phyloP scores from a whole-genome alignment of 2,329 filamentous ascomycete species.

The Penicillium griseofulvum region DNA sequence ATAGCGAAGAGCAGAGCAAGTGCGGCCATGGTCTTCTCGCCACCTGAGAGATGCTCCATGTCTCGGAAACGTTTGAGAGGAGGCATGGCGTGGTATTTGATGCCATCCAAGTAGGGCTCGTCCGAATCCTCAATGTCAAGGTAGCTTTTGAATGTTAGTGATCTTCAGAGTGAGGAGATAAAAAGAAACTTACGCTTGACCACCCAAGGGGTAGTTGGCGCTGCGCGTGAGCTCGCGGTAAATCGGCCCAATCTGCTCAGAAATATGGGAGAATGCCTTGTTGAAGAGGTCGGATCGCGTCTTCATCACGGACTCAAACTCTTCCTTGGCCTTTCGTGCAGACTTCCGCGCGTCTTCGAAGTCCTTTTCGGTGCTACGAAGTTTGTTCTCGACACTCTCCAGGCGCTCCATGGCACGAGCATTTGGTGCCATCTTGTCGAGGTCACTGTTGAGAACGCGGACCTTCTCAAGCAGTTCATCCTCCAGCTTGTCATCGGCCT shows the following conservation, averaged over 20 bases:
- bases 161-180: neutral
- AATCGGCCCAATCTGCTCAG: constrained; percentile 87
- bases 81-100: constrained; percentile 99
- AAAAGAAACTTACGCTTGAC: constrained; percentile 55
- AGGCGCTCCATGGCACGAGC: constrained; percentile 93
- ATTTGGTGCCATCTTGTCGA: constrained; percentile 95
- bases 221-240: constrained; percentile 94
- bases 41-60: constrained; percentile 96
- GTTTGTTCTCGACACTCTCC: constrained; percentile 76
- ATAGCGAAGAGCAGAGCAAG: constrained; percentile 95
- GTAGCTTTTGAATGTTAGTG: constrained; percentile 51
- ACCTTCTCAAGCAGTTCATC: constrained; percentile 76
- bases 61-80: constrained; percentile 97
- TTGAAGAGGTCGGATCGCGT: constrained; percentile 88
- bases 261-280: constrained; percentile 91
- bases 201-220: constrained; percentile 88
- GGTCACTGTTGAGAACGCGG: constrained; percentile 67
- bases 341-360: constrained; percentile 79
- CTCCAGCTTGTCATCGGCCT: constrained; percentile 68
- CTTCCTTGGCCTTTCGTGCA: constrained; percentile 73
- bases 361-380: constrained; percentile 81
- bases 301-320: constrained; percentile 77
- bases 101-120: constrained; percentile 89
- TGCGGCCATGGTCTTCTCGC: constrained; percentile 98
- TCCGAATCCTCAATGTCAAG: constrained; percentile 96